Evolutionary conservation across 73 alveolate genomes (phyloP).

Genomic region (Paramecium biaurelia): DNA sequence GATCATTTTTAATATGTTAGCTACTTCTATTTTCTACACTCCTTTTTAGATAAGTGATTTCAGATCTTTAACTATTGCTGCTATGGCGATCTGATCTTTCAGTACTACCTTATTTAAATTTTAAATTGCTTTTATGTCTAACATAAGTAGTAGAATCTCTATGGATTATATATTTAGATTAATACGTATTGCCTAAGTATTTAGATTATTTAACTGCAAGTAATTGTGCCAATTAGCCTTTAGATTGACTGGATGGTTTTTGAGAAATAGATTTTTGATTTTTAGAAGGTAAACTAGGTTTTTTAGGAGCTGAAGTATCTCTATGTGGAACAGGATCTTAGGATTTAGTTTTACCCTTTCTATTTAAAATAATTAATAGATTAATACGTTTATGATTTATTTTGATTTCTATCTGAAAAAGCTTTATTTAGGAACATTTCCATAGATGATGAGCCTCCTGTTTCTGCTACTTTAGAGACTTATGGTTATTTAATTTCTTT

Average conservation of each 20-base stretch:
- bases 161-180: neutral
- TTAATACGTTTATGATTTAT: neutral
- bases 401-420: constrained; percentile 15
- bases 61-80: constrained; percentile 21
- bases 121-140: neutral
- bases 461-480: constrained; percentile 25
- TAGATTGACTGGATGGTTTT: neutral
- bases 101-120: neutral
- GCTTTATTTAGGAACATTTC: neutral
- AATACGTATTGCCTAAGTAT: constrained; percentile 8
- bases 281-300: neutral
- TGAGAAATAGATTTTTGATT: neutral
- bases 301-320: neutral
- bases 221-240: neutral
- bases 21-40: constrained; percentile 34
- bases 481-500: neutral
- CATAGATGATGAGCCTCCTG: constrained; percentile 50
- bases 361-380: neutral
- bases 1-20: neutral
- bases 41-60: neutral
- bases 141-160: constrained; percentile 47
- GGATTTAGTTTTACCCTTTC: constrained; percentile 30
- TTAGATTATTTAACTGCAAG: neutral
- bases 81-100: constrained; percentile 30
- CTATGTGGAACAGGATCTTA: constrained; percentile 34